Evolutionary conservation across 2,329 filamentous ascomycete species (phyloP), one percentile per base, ranked within the genome.

Genomic region (Alternaria sp.): DNA sequence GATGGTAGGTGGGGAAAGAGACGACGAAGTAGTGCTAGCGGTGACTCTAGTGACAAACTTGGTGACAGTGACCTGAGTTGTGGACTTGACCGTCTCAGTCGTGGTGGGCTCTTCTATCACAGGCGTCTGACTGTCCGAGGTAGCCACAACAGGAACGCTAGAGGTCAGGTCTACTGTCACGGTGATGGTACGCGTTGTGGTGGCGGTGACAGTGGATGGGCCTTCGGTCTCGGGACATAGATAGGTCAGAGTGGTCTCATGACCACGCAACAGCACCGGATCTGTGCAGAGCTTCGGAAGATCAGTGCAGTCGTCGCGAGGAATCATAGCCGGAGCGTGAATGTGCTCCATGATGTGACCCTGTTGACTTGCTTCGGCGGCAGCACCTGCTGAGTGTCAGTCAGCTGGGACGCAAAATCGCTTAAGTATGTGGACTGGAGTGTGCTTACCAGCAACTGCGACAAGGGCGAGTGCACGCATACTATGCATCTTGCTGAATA

Each of bases 231-330:
- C 56, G 7, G 68, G 63, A 39, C 71, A 73, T 7, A 72, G 51
- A 34, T 71, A 73, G 32, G 69, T 71, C 22, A 72, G 38, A n/a
- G 48, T 65, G 5, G 61, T 72, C n/a, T 63, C 53, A 18, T 44
- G 20, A 16, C 68, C 68, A 9, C 55, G 39, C 26, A 72, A 47
- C 55, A 65, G 55, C 14, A 51, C 68, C 6, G 58, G 14, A n/a
- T 58, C 66, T 7, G 70, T 72, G 54, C 71, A 74, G 16, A 74
- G 62, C 49, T 57, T 61, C 14, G 69, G 66, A 18, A 66, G 58
- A 62, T 56, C 48, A 4, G 54, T 24, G 24, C 68, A 71, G 54
- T 28, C 41, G 18, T 60, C 55, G 39, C 62, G 61, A 52, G 59
- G 43, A 41, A 38, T 48, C 41, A 67, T 49, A 22, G 57, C 61